Base-by-base conservation (phyloP, 768 basidiomycete genomes). In the Pholiota conissans region DNA sequence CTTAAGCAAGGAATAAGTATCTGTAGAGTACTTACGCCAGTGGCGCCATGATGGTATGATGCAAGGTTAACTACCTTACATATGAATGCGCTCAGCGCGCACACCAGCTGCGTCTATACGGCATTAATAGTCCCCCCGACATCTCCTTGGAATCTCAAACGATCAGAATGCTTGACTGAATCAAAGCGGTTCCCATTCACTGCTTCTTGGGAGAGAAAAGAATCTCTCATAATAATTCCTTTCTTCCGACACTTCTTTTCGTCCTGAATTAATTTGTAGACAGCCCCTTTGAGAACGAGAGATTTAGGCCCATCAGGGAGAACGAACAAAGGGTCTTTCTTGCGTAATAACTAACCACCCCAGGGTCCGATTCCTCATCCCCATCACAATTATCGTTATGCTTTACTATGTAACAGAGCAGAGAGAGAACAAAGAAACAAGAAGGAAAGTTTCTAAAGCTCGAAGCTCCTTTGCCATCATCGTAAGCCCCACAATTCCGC, bases 221-320 rank as follows among this genome's bases (percentile, higher is more conserved):
- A 52, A 56, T 39, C 37, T 53, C 26, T 32, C 32, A 52, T 32
- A 32, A 34, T 52, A 45, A 22, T 45, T 22, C 24, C 37, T 58
- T 58, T 58, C 50, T 49, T 54, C 52, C 56, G 26, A 47, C 40
- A 20, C 59, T 58, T 62, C 60, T 59, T 46, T 56, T 56, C 55
- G 62, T 57, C 62, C 65, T 66, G 62, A 61, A 62, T 63, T 64
- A 63, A 32, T 32, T 6, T 49, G 60, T 55, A 55, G 53, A 65
- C 30, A 32, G 13, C 6, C 30, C 6, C 28, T 18, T 49, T 58
- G 50, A 51, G 48, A 57, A 32, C 30, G 59, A 52, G 45, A 59
- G 56, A 60, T 61, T 61, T 39, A 57, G 50, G 55, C 49, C 58
- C 30, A 53, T 59, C 53, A 49, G 52, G 48, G 47, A 27, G 46